Evolutionary conservation across 1,284 basidiomycete species (phyloP), one percentile per base, ranked within the genome.

Genomic region (Cutaneotrichosporon sp.): DNA sequence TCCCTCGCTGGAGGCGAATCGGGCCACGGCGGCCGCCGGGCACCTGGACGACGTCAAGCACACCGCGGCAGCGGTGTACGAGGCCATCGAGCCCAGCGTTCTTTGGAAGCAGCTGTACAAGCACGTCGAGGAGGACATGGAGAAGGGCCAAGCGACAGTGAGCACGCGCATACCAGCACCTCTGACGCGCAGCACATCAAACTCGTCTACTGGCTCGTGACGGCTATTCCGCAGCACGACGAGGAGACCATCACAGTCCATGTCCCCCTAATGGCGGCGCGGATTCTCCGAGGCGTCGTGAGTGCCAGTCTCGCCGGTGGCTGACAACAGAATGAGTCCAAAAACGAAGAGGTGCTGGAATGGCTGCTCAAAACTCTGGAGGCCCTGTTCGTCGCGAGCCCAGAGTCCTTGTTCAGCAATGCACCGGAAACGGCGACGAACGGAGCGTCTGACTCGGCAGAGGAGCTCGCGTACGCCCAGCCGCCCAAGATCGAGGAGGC

Each of bases 51-150:
- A 96, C 84, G 42, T 93, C 26, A 78, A 81, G 20, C 86, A 89
- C 75, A 93, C 91, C 0, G 91, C 88, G 0, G 86, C 83, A 56
- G 90, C 90, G 16, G 79, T 99, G 1, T 93, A 96, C 62, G 93
- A 97, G 68, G 87, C 90, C 7, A 81, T 93, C 9, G 96, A 99
- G 60, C 92, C 92, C 1, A 82, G 84, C 52, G 79, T 92, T 29
- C 76, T 92, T 2, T 98, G 93, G 90, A 87, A 84, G 59, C 81
- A 84, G 35, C 70, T 97, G 0, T 80, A 88, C 46, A 16, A 55
- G 17, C 59, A 54, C 59, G 74, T 61, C 27, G 27, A 52, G 1
- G 81, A 85, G 57, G 76, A 88, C 33, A 37, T 55, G 22, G 14
- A 37, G 14, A 17, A 54, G 7, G 35, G 45, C 25, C 42, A 53